phyloP scores from a whole-genome alignment of 2,329 filamentous ascomycete genomes.

The Ophiostoma australiae region DNA sequence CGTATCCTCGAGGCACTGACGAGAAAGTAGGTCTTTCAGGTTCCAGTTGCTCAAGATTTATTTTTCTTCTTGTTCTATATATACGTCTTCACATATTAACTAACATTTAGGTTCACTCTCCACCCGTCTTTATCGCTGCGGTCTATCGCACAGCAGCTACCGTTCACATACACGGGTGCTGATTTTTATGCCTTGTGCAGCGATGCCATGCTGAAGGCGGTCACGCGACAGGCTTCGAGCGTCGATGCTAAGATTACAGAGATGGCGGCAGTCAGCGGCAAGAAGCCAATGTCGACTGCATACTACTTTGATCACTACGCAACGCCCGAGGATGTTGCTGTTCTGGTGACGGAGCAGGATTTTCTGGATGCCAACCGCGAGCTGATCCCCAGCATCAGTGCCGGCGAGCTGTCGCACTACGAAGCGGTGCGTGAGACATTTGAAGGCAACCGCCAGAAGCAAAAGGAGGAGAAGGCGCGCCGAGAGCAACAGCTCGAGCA shows the following conservation, averaged over 20 bases:
- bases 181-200: conserved; percentile 97
- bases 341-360: conserved; percentile 84
- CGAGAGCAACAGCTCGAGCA: conserved; percentile 34
- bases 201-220: conserved; percentile 97
- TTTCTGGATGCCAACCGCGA: conserved; percentile 77
- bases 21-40: conserved; percentile 55
- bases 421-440: conserved; percentile 77
- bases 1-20: conserved; percentile 93
- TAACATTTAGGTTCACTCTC: conserved; percentile 60
- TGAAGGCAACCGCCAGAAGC: conserved; percentile 57
- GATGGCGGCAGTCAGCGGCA: conserved; percentile 48
- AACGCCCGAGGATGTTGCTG: conserved; percentile 72
- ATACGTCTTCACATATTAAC: background rate
- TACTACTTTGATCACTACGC: conserved; percentile 96
- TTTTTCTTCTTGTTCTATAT: conserved; percentile 43
- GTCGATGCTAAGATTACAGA: conserved; percentile 78
- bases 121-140: conserved; percentile 71
- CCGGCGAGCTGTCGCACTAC: conserved; percentile 88
- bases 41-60: background rate
- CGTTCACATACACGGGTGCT: conserved; percentile 94
- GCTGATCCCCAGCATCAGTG: conserved; percentile 87
- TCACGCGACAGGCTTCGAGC: conserved; percentile 77
- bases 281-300: conserved; percentile 66
- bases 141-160: conserved; percentile 68
- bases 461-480: conserved; percentile 30